A percentile compares a stretch with the other conserved stretches of the same genome.
Evolutionary conservation across 2,329 filamentous ascomycete genomes (phyloP).

Genomic region (Berkeleyomyces rouxiae): DNA sequence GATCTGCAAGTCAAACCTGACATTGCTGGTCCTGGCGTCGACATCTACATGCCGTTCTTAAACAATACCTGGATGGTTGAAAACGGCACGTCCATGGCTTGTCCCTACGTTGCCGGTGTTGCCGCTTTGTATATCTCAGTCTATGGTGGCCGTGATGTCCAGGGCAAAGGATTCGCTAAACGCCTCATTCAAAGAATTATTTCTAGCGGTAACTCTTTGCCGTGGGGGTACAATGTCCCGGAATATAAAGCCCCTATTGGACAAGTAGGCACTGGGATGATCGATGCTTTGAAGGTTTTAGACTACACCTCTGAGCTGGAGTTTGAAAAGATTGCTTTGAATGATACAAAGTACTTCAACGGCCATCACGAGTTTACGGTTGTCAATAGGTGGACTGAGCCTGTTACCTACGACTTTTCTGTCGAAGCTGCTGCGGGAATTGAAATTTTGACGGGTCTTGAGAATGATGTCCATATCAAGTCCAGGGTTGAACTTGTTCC

Average conservation of each 20-base stretch:
- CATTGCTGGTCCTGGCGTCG: constrained; percentile 31
- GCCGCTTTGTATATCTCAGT: constrained; percentile 29
- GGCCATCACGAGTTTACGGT: constrained; percentile 23
- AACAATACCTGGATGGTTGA: constrained; percentile 28
- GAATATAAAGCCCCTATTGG: constrained; percentile 7
- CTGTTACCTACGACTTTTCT: constrained; percentile 26
- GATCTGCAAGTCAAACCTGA: constrained; percentile 36
- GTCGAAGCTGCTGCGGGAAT: constrained; percentile 27
- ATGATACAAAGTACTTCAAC: constrained; percentile 30
- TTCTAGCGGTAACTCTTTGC: not conserved
- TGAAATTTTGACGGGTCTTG: constrained; percentile 19
- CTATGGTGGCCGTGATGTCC: constrained; percentile 24
- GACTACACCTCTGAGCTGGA: constrained; percentile 24
- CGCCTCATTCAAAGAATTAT: constrained; percentile 5
- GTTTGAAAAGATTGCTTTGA: constrained; percentile 30
- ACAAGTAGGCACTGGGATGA: constrained; percentile 31
- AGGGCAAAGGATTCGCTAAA: constrained; percentile 18
- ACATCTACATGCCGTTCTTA: constrained; percentile 33
- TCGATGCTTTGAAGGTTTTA: constrained; percentile 30
- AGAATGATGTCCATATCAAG: constrained; percentile 6
- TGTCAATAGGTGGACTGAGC: constrained; percentile 26
- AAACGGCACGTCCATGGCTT: constrained; percentile 40
- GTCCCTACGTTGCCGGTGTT: constrained; percentile 36
- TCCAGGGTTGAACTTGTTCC: not conserved
- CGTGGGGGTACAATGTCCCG: constrained; percentile 17